These are phyloP conservation scores for Sideroxylon spinosum DNA, from an alignment of 179 eudicot species.

Conservation along the genomic window DNA sequence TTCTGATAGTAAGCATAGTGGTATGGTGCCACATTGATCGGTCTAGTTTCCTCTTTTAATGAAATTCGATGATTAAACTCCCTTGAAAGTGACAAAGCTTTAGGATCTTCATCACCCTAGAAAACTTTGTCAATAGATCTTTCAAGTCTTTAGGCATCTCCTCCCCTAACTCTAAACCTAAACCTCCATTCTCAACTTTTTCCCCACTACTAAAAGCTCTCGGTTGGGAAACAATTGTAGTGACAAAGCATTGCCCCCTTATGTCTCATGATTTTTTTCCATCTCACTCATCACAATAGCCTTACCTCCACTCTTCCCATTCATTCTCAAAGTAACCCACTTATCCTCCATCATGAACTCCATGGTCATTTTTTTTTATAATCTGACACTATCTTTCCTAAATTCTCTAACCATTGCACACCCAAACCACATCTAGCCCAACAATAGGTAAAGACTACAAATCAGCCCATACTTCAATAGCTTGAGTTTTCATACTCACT, in stretches of 20 bases:
- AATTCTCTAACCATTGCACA: not conserved
- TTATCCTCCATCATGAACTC: not conserved
- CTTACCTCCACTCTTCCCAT: no score
- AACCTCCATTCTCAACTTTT: not conserved
- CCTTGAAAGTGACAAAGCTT: not conserved
- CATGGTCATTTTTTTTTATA: not conserved
- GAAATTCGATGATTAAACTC: not conserved
- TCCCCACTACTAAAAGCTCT: no score
- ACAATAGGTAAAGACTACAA: not conserved
- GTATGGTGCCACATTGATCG: no score
- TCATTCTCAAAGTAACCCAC: not conserved
- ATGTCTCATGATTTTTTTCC: no score
- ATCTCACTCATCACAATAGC: no score
- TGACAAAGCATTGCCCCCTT: no score
- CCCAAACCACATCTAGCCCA: constrained; percentile 1
- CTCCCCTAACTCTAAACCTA: not conserved
- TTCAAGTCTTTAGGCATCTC: not conserved
- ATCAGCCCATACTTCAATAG: not conserved
- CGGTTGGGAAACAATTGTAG: no score
- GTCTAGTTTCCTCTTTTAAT: not conserved
- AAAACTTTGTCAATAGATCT: no score
- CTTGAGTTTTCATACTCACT: no score
- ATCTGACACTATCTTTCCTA: not conserved
- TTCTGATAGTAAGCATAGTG: no score
- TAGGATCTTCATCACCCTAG: not conserved